A percentile compares a stretch with the other conserved stretches of the same genome.
Conservation (phyloP, 306 rosid genomes). For the Psophocarpus tetragonolobus region DNA sequence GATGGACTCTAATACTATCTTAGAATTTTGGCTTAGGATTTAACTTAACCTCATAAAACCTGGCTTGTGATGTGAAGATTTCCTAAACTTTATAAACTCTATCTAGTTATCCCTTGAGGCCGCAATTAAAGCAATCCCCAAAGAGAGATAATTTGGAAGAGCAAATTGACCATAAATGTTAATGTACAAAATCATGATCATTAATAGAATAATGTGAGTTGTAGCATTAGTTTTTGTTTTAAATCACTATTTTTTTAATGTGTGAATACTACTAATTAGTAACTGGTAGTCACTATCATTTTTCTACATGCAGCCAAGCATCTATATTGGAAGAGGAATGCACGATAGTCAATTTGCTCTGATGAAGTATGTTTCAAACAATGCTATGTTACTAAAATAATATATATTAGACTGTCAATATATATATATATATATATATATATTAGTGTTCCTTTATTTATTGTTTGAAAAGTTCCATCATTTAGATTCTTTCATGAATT, state of each 20-base stretch:
- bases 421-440: conserved; percentile 14
- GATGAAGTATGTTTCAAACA: conserved; percentile 65
- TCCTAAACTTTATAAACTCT: not conserved
- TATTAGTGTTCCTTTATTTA: conserved; percentile 15
- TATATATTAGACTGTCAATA: conserved; percentile 23
- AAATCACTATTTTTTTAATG: conserved; percentile 22
- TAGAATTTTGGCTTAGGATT: not conserved
- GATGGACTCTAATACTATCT: no score
- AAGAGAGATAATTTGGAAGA: no score
- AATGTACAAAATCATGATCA: no score
- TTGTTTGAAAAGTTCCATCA: conserved; percentile 32
- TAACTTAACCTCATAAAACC: not conserved
- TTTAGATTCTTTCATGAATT: conserved; percentile 36
- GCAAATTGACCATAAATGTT: no score
- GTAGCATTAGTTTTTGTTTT: conserved; percentile 1
- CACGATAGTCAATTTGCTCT: conserved; percentile 90
- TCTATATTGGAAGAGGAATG: conserved; percentile 97
- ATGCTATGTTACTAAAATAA: conserved; percentile 25
- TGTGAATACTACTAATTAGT: not conserved
- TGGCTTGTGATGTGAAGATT: no score
- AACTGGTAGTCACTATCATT: conserved; percentile 27
- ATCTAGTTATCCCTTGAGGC: not conserved
- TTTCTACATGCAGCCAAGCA: conserved; percentile 72
- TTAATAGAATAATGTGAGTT: not conserved
- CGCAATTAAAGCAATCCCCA: not conserved